Conservation (phyloP, 805 yeast species). For the Ogataea ramenticola region DNA sequence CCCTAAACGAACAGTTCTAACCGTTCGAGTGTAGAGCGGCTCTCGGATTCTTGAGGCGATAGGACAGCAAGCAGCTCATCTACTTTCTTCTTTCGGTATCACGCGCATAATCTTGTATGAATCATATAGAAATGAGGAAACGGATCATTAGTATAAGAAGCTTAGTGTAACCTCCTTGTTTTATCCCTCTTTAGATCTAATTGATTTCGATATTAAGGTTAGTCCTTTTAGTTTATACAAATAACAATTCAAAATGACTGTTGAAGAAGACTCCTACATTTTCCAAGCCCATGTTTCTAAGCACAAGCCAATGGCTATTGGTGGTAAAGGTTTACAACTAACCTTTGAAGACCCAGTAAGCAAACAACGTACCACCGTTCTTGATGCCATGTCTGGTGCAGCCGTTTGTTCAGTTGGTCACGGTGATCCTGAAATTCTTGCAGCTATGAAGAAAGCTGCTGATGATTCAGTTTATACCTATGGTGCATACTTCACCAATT, state of each 20-base stretch:
- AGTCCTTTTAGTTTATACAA: too few relatives aligned
- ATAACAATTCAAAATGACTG: constrained; percentile 13
- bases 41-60: too few relatives aligned
- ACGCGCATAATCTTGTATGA: too few relatives aligned
- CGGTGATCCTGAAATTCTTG: constrained; percentile 31
- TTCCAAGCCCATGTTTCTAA: constrained; percentile 35
- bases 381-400: constrained; percentile 47
- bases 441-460: constrained; percentile 32
- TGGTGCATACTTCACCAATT: constrained; percentile 26
- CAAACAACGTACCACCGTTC: constrained; percentile 24
- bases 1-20: too few relatives aligned
- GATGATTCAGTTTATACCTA: constrained; percentile 30
- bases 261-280: constrained; percentile 24
- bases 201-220: too few relatives aligned
- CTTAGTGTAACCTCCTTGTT: too few relatives aligned
- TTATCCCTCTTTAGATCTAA: too few relatives aligned
- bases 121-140: too few relatives aligned
- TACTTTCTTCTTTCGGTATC: too few relatives aligned
- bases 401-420: constrained; percentile 45
- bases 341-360: constrained; percentile 35
- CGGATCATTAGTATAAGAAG: too few relatives aligned
- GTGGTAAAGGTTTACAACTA: constrained; percentile 34
- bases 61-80: too few relatives aligned
- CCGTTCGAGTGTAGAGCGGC: too few relatives aligned
- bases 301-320: constrained; percentile 28